Evolutionary conservation across 805 yeast species (phyloP), one percentile per base, ranked within the genome.

Genomic region (Sugiyamaella valdiviana): DNA sequence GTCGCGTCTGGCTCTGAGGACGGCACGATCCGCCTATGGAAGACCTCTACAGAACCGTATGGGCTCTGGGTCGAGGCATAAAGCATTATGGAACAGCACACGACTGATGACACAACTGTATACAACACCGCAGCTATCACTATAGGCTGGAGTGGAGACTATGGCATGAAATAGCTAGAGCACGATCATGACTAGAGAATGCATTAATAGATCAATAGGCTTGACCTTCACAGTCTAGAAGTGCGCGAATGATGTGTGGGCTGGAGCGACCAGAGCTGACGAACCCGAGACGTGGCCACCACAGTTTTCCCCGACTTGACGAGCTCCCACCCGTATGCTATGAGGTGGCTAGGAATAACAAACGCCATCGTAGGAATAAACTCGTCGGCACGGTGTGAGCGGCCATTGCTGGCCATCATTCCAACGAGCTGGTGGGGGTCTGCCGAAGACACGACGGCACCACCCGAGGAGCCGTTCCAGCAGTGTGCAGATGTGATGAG

Each of bases 1-100:
- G 74, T 90, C 46, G 98, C 96, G 2, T 82, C 93, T 46, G 95
- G 96, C 1, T 84, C 95, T n/a, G 95, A 98, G 96, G 99, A 93
- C 67, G 87, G 86, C 56, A 91, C 99, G 3, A 80, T 91, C 17
- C 75, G 99, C 55, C 73, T 93, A n/a, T 93, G 99, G 99, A 84
- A 83, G 61, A 80, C 90, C 39, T 50, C 44, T 9, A 42, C 40
- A 7, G 66, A 60, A 2, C 55, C 62, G 3, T 64, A 62, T 38
- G 69, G 68, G 2, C 48, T 64, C 37, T 64, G 68, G 68, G 22
- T n/a, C 23, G 40, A 35, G 3, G 37, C 14, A 16, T 7, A 17
- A 39, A 21, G n/a, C 9, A 10, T 10, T 36, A 10, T 15, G 19
- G n/a, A 36, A 36, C 9, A 15, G n/a, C 39, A 10, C 10, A 36